phyloP scores from a whole-genome alignment of 2,329 filamentous ascomycete species.

The Ceratocystis papillata region DNA sequence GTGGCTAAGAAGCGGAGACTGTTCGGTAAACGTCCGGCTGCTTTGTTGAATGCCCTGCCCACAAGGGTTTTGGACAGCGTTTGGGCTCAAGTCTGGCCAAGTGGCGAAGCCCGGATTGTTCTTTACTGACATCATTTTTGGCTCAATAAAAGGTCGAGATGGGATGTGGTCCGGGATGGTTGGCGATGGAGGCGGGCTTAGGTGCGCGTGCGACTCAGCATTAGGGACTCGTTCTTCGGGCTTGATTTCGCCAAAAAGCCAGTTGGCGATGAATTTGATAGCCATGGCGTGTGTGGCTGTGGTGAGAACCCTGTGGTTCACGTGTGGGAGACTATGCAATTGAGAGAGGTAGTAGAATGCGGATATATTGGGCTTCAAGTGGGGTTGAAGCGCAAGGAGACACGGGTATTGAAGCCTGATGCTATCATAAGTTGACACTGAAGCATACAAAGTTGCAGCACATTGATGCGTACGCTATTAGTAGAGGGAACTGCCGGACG shows the following conservation, averaged over 20 bases:
- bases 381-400: too few relatives aligned
- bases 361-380: too few relatives aligned
- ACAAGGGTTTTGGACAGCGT: neutral
- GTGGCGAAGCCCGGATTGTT: neutral
- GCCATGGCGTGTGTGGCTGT: neutral
- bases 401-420: too few relatives aligned
- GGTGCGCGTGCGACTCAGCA: constrained; percentile 12
- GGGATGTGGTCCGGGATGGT: neutral
- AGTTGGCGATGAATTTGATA: neutral
- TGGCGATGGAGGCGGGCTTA: neutral
- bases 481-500: too few relatives aligned
- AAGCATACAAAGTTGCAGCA: too few relatives aligned
- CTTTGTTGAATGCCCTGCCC: neutral
- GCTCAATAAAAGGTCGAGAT: neutral
- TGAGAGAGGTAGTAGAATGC: too few relatives aligned
- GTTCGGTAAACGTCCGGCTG: constrained; percentile 20
- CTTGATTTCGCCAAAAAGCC: constrained; percentile 4
- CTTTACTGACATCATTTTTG: neutral
- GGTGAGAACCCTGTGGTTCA: neutral
- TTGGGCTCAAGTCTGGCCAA: neutral
- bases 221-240: neutral
- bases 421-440: too few relatives aligned
- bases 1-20: constrained; percentile 21
- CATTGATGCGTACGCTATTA: too few relatives aligned
- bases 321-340: too few relatives aligned